A percentile compares a stretch with the other conserved stretches of the same genome.
Conservation (phyloP, 73 alveolate species). For the Uronychia setigera region DNA sequence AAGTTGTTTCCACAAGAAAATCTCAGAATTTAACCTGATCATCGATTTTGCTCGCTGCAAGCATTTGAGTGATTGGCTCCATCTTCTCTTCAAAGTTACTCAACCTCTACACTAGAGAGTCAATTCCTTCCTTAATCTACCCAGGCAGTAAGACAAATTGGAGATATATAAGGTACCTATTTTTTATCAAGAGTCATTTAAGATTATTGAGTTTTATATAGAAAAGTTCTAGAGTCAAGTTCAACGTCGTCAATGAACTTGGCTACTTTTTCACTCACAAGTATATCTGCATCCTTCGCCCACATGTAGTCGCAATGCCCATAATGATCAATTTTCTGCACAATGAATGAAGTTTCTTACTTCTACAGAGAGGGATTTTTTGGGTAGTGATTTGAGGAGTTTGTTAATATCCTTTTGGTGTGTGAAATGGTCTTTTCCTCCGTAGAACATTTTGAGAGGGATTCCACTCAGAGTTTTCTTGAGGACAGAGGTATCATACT, state of each 20-base stretch:
- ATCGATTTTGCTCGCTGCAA: not conserved
- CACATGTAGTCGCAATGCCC: conserved; percentile 70
- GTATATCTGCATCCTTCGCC: conserved; percentile 34
- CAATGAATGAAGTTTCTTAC: not conserved
- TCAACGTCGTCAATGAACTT: not conserved
- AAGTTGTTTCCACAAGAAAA: not conserved
- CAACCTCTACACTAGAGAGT: not conserved
- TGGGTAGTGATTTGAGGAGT: conserved; percentile 9
- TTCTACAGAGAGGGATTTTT: not conserved
- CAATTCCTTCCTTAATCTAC: not conserved
- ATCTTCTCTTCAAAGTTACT: not conserved
- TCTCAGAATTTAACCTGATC: not conserved
- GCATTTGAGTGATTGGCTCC: not conserved
- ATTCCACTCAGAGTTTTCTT: conserved; percentile 22
- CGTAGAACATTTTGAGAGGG: conserved; percentile 5
- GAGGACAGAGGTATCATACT: conserved; percentile 12
- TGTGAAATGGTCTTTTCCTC: conserved; percentile 26
- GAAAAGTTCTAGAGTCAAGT: not conserved
- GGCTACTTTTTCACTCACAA: not conserved
- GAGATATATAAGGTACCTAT: not conserved
- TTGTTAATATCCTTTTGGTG: conserved; percentile 7
- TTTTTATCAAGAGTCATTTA: not conserved
- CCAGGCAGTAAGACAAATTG: not conserved
- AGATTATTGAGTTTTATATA: not conserved
- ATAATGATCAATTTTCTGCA: conserved; percentile 29